Evolutionary conservation across 768 basidiomycete genomes (phyloP).

Genomic region (Tulasnella sp.): DNA sequence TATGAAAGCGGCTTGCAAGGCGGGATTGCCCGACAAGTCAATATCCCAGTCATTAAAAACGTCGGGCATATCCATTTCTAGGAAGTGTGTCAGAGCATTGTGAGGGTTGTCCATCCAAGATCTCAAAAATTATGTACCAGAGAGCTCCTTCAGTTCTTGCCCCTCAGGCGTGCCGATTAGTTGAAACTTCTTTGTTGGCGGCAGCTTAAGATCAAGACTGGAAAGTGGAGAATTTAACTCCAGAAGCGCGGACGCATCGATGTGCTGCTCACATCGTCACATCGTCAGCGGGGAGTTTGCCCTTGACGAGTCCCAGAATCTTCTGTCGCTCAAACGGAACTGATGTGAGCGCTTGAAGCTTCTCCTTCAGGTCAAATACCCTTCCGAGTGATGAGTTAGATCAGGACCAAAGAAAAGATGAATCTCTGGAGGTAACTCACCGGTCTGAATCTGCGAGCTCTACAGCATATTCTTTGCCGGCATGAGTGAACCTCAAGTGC

Average conservation of each 20-base stretch:
- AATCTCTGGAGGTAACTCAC: constrained; percentile 36
- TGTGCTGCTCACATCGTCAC: constrained; percentile 39
- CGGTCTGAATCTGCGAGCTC: constrained; percentile 63
- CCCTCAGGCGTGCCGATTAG: constrained; percentile 79
- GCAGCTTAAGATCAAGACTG: constrained; percentile 40
- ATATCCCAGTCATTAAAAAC: constrained; percentile 74
- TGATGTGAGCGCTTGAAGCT: constrained; percentile 54
- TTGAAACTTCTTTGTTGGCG: constrained; percentile 63
- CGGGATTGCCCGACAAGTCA: constrained; percentile 56
- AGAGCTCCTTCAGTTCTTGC: constrained; percentile 72
- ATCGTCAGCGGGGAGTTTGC: constrained; percentile 69
- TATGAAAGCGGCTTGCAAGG: constrained; percentile 42
- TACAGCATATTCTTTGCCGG: constrained; percentile 53
- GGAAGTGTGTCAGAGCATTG: neutral
- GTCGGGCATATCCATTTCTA: constrained; percentile 59
- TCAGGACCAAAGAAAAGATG: neutral
- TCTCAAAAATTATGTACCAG: constrained; percentile 31
- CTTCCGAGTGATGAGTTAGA: too few species aligned
- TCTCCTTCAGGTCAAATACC: constrained; percentile 67
- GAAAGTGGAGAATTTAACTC: neutral
- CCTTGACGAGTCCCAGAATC: constrained; percentile 73
- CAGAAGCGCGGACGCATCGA: constrained; percentile 10
- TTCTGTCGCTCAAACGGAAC: constrained; percentile 83
- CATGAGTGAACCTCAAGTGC: constrained; percentile 58
- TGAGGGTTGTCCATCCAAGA: constrained; percentile 2